Evolutionary conservation across 1,139 yeast genomes (phyloP), one percentile per base, ranked within the genome.

Genomic region (Saccharomyces hybrid): DNA sequence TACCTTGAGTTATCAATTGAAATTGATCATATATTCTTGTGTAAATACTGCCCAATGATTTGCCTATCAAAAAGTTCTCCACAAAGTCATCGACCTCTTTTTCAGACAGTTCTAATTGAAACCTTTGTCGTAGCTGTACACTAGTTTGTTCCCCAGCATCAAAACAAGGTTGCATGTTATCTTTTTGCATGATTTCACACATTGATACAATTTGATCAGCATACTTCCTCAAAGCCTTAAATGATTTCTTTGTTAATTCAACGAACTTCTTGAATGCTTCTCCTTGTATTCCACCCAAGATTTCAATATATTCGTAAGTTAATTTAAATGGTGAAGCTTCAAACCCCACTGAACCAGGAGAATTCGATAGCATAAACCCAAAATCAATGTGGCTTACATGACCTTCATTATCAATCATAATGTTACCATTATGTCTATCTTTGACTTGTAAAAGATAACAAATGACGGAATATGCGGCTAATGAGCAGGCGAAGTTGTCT

Each of bases 301-400:
- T 70, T 46, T 91, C 97, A 25, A 90, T 81, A 64, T 93, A 93
- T 65, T 93, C 99, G 56, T 77, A 76, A 0, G 98, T 89, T 16
- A 93, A 74, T 66, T 93, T 93, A 76, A 93, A 93, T 1, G 99
- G 97, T 0, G 98, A 96, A 0, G 96, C 95, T 67, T 93, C 99
- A 69, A 93, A 90, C 0, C 97, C 96, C 53, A 93, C 89, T 55
- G 96, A 85, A 1, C 98, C 98, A 0, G 99, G 99, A 0, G 97
- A 85, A 65, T 93, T 93, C 0, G 96, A 88, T 5, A 93, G 74
- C 65, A 93, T 72, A 67, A 90, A 93, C 0, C 99, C 99, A 73
- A 93, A 93, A 72, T 93, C 99, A 61, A 93, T 93, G 68, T 93
- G 99, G 50, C 90, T 84, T 13, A 93, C 85, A 67, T 93, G 98